These are phyloP conservation scores for Colletotrichum euphorbiae DNA, from an alignment of 2,329 filamentous ascomycete genomes.

Conservation along the genomic window DNA sequence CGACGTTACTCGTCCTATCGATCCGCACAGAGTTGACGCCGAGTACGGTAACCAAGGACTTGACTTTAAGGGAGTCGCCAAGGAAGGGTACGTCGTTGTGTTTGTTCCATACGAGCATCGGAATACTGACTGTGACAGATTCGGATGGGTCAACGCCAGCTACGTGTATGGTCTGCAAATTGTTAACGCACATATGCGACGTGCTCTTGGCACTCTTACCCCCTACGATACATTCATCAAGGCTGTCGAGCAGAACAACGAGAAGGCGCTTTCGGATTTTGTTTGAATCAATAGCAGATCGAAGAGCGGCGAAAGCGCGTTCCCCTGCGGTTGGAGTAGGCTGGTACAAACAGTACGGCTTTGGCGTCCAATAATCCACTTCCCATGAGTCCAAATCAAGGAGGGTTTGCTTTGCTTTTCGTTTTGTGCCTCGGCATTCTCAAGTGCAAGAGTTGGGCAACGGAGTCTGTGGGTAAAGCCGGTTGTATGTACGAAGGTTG, in stretches of 20 bases:
- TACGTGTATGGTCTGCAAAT: constrained; percentile 94
- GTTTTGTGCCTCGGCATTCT: constrained; percentile 20
- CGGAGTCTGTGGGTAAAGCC: constrained; percentile 21
- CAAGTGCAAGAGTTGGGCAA: constrained; percentile 4
- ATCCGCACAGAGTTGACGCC: constrained; percentile 93
- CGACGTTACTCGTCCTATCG: constrained; percentile 89
- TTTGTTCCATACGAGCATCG: not conserved
- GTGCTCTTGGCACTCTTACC: constrained; percentile 88
- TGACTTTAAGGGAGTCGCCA: constrained; percentile 95
- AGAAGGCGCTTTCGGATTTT: constrained; percentile 64
- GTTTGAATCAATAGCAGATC: constrained; percentile 33
- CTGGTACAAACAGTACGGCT: constrained; percentile 31
- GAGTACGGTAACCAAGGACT: constrained; percentile 98
- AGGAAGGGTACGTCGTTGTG: constrained; percentile 82
- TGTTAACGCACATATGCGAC: constrained; percentile 87
- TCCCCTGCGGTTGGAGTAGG: not conserved
- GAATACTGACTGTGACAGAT: constrained; percentile 66
- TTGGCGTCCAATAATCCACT: constrained; percentile 1
- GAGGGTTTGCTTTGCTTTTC: not conserved
- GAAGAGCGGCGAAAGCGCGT: not conserved
- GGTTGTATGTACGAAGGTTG: constrained; percentile 1
- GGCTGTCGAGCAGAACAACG: constrained; percentile 68
- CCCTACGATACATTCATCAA: constrained; percentile 85
- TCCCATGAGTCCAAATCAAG: not conserved
- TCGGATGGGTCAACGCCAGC: constrained; percentile 98